Conservation (phyloP, 2,329 filamentous ascomycete species). For the Amesomyces nigricolor region DNA sequence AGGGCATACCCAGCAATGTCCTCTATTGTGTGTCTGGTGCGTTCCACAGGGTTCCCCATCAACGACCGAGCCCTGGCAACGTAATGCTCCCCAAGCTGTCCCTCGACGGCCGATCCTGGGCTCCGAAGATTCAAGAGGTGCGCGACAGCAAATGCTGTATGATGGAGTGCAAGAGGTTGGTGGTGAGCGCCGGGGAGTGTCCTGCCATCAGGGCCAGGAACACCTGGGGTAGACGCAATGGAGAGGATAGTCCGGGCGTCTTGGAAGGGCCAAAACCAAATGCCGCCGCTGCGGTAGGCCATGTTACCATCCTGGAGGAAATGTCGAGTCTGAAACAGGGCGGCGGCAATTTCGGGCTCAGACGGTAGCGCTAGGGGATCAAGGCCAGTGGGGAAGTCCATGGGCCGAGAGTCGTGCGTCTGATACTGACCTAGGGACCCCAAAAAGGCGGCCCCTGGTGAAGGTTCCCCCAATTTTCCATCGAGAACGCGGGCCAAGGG, state of each 20-base stretch:
- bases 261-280: slow-evolving; percentile 43
- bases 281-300: slow-evolving; percentile 40
- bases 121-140: slow-evolving; percentile 31
- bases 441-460: slow-evolving; percentile 31
- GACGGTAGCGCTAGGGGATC: slow-evolving; percentile 38
- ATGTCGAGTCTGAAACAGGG: slow-evolving; percentile 38
- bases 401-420: slow-evolving; percentile 41
- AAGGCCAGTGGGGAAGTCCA: slow-evolving; percentile 32
- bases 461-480: background rate
- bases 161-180: slow-evolving; percentile 40
- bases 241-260: slow-evolving; percentile 3
- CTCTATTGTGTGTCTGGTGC: slow-evolving; percentile 36
- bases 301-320: slow-evolving; percentile 43
- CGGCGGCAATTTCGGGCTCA: slow-evolving; percentile 33
- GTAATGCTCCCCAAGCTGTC: slow-evolving; percentile 38
- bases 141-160: slow-evolving; percentile 41
- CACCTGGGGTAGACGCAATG: slow-evolving; percentile 7
- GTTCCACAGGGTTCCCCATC: slow-evolving; percentile 44
- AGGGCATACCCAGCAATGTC: slow-evolving; percentile 42
- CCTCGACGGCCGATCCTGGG: slow-evolving; percentile 29
- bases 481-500: slow-evolving; percentile 14
- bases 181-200: slow-evolving; percentile 22
- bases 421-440: slow-evolving; percentile 41
- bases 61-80: slow-evolving; percentile 41
- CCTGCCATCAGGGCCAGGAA: background rate